Base-by-base conservation (phyloP, 2,329 filamentous ascomycete species). In the Hymenoscyphus linearis region DNA sequence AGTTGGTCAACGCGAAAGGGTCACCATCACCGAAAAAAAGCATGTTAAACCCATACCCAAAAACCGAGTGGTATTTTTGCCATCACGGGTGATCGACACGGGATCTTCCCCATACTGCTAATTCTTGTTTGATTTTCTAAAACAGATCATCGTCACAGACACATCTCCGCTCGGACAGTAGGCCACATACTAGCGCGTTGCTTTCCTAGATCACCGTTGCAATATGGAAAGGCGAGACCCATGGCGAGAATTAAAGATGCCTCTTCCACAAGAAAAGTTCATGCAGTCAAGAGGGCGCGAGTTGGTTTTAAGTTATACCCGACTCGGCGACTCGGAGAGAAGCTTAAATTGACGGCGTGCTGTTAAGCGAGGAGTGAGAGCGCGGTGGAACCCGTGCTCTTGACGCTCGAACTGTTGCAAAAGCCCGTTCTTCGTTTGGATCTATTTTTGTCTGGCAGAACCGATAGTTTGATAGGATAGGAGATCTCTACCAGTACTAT, bases 121-220 rank as follows among this genome's bases (percentile, higher is more conserved):
- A 31, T 50, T 50, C 44, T 26, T 50, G 44, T 50, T 50, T 50
- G 44, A 50, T 50, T 9, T 25, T 18, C 35, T 47, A 59, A 59
- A 59, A 59, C 57, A 40, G 22, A 22, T 18, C 50, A 27, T 18
- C 40, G 40, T 58, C 27, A 16, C 44, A 58, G 44, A 58, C 18
- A 27, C 6, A 26, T 22, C 44, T 36, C 37, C 34, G 57, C 57
- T 52, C 57, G 25, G 47, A 52, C 18, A 26, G 22, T 25, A n/a
- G 16, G 27, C 22, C 13, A 36, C 12, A 6, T 35, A 22, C 57
- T 36, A 52, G 57, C 14, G 44, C 22, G n/a, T 22, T 25, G 18
- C 1, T 12, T 25, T 18, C 18, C 22, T 50, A 1, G 10, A 50
- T 22, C 44, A 25, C 40, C 12, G 22, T 22, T n/a, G 10, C 18